Percentiles rank a stretch among this genome's conserved stretches.
These are phyloP conservation scores for Grifola frondosa DNA, from an alignment of 1,284 basidiomycete species.

Conservation along the genomic window DNA sequence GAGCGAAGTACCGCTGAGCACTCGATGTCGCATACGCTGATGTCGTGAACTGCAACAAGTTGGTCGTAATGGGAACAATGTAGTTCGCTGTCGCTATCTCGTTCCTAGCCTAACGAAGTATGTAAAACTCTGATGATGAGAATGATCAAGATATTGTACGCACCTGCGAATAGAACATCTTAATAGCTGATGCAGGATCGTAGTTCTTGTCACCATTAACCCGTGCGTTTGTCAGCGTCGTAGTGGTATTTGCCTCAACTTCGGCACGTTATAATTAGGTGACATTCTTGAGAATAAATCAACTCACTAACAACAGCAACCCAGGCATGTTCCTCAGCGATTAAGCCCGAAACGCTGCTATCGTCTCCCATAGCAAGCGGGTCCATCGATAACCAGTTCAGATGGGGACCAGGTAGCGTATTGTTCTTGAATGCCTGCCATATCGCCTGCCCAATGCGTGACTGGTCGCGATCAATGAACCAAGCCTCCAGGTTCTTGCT, in stretches of 20 bases:
- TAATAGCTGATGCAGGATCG: constrained; percentile 31
- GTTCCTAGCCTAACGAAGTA: constrained; percentile 27
- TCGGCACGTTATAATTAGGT: neutral
- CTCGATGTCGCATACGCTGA: constrained; percentile 27
- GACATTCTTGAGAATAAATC: neutral
- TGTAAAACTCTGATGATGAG: neutral
- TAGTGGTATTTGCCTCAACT: constrained; percentile 34
- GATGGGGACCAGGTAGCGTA: constrained; percentile 25
- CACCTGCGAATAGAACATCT: constrained; percentile 37
- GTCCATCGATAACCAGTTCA: constrained; percentile 32
- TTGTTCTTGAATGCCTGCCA: constrained; percentile 27
- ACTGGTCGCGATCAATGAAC: constrained; percentile 46
- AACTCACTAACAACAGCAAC: constrained; percentile 36
- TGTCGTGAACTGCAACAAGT: constrained; percentile 24
- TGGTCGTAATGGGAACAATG: constrained; percentile 29
- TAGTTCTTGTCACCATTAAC: constrained; percentile 32
- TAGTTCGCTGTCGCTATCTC: constrained; percentile 34
- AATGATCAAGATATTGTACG: neutral
- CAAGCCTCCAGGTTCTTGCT: constrained; percentile 41
- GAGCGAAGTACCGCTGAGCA: constrained; percentile 32
- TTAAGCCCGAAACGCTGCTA: constrained; percentile 29
- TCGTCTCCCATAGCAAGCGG: constrained; percentile 24
- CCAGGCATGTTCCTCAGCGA: constrained; percentile 35
- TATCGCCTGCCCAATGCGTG: constrained; percentile 37
- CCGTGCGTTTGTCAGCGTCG: constrained; percentile 29